A percentile compares a stretch with the other conserved stretches of the same genome.
These are phyloP conservation scores for Polytrichum formosum DNA, from an alignment of 225 moss, liverwort and hornwort genomes.

Conservation along the genomic window DNA sequence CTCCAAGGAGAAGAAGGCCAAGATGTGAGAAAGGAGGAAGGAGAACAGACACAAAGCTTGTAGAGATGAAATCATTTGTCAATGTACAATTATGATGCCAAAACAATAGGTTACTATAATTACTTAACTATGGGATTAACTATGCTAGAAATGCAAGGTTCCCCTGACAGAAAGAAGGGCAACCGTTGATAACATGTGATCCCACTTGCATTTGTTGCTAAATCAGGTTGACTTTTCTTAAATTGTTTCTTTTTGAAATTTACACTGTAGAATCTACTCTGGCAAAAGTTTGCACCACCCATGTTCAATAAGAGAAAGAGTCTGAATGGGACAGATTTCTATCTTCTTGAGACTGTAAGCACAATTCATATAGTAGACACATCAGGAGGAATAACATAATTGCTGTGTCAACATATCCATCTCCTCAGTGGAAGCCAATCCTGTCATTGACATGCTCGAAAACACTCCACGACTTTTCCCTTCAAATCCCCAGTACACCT, in stretches of 20 bases:
- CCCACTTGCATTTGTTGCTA: slow-evolving; percentile 59
- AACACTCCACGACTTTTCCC: not conserved
- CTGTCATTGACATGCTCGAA: not conserved
- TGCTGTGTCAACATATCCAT: not conserved
- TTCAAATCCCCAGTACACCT: not conserved
- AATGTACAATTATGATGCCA: slow-evolving; percentile 22
- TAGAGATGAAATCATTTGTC: not conserved
- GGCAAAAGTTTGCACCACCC: too few relatives aligned
- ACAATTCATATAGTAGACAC: too few relatives aligned
- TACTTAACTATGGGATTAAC: slow-evolving; percentile 74
- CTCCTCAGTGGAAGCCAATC: not conserved
- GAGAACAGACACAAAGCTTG: too few relatives aligned
- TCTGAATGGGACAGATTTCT: too few relatives aligned
- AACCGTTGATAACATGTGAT: slow-evolving; percentile 69
- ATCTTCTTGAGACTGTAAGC: too few relatives aligned
- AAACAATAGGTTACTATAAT: slow-evolving; percentile 8
- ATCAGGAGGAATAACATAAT: too few relatives aligned
- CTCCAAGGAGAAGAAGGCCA: too few relatives aligned
- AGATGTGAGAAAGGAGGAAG: too few relatives aligned
- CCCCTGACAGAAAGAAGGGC: slow-evolving; percentile 59
- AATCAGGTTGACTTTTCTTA: slow-evolving; percentile 87
- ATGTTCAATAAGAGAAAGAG: too few relatives aligned
- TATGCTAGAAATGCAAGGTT: slow-evolving; percentile 73
- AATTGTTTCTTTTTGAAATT: slow-evolving; percentile 93
- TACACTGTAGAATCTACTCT: slow-evolving; percentile 4